A percentile compares a stretch with the other conserved stretches of the same genome.
Evolutionary conservation across 306 rosid genomes (phyloP).

Genomic region (Herpetospermum pedunculosum): DNA sequence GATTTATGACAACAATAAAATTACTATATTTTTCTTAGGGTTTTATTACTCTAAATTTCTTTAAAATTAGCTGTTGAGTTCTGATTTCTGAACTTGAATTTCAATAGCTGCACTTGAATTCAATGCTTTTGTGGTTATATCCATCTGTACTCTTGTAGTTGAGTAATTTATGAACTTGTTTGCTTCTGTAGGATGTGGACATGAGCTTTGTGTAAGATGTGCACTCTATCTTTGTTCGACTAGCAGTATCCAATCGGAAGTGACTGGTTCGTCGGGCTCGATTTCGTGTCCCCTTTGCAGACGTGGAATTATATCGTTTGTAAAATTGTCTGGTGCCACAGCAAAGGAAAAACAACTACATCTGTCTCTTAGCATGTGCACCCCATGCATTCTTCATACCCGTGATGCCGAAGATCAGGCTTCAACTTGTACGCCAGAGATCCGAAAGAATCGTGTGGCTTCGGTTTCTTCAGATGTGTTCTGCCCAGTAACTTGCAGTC

Average conservation of each 20-base stretch:
- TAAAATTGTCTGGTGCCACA: slow-evolving; percentile 59
- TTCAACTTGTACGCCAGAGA: slow-evolving; percentile 46
- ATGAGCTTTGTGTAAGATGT: slow-evolving; percentile 83
- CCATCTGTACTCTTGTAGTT: background rate
- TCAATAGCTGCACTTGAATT: background rate
- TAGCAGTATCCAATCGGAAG: slow-evolving; percentile 50
- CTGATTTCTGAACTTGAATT: background rate
- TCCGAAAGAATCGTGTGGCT: slow-evolving; percentile 66
- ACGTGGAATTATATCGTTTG: slow-evolving; percentile 63
- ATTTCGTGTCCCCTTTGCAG: slow-evolving; percentile 91
- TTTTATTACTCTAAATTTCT: background rate
- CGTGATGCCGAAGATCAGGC: slow-evolving; percentile 35
- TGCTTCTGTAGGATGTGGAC: slow-evolving; percentile 66
- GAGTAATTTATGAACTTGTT: background rate
- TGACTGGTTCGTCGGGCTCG: slow-evolving; percentile 56
- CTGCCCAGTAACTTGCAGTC: slow-evolving; percentile 86
- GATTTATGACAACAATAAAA: background rate
- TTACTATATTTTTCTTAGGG: background rate
- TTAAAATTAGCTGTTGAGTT: background rate
- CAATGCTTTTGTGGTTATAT: background rate
- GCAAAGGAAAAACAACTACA: slow-evolving; percentile 49
- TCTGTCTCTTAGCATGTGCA: slow-evolving; percentile 64
- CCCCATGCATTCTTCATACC: slow-evolving; percentile 77
- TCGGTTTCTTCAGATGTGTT: slow-evolving; percentile 79
- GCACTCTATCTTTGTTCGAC: slow-evolving; percentile 94